Evolutionary conservation across 768 basidiomycete genomes (phyloP).

Genomic region (Tylopilus sp.): DNA sequence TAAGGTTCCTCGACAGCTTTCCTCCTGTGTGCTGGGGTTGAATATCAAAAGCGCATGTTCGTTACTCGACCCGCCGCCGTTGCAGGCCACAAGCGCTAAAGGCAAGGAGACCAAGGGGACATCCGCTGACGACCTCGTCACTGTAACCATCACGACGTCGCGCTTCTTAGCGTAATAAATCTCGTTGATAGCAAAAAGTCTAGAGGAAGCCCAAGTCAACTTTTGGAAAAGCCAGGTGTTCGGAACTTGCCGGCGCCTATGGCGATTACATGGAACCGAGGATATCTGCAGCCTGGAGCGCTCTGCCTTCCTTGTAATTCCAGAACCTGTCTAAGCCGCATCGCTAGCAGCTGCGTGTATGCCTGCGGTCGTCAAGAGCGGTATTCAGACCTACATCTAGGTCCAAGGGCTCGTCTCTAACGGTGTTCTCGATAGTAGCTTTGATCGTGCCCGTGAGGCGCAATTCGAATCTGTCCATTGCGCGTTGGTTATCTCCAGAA

Average conservation of each 20-base stretch:
- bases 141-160: conserved; percentile 28
- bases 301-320: conserved; percentile 22
- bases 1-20: background rate
- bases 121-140: conserved; percentile 11
- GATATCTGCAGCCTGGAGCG: conserved; percentile 13
- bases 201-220: conserved; percentile 19
- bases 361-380: conserved; percentile 5
- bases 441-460: conserved; percentile 14
- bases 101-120: background rate
- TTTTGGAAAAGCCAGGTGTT: conserved; percentile 11
- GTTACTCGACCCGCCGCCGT: background rate
- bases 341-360: background rate
- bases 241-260: conserved; percentile 24
- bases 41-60: background rate
- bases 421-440: conserved; percentile 12
- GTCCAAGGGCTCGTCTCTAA: conserved; percentile 3
- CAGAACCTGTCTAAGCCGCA: conserved; percentile 17
- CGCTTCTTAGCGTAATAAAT: conserved; percentile 27
- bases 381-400: conserved; percentile 12
- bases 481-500: conserved; percentile 19
- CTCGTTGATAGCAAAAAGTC: conserved; percentile 20
- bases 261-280: conserved; percentile 15
- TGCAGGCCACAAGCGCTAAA: background rate
- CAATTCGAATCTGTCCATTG: conserved; percentile 18
- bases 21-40: background rate